These are phyloP conservation scores for Pseudogymnoascus sp. DNA, from an alignment of 2,329 filamentous ascomycete genomes.

Conservation along the genomic window DNA sequence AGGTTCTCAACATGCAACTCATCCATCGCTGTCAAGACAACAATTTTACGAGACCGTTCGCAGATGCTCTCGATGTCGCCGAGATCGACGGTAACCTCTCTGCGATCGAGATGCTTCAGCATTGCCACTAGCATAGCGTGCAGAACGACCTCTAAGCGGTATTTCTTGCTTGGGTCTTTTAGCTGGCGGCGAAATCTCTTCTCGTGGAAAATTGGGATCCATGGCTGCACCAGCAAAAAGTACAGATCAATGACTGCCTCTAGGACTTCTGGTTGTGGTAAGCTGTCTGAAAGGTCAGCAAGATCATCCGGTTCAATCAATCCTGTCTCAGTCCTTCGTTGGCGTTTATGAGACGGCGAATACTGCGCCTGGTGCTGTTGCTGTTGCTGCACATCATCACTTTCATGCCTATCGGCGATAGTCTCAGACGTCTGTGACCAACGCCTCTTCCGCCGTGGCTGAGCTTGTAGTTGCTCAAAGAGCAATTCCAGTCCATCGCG, in stretches of 20 bases:
- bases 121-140: slow-evolving; percentile 18
- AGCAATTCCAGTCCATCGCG: slow-evolving; percentile 6
- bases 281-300: slow-evolving; percentile 3
- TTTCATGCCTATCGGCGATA: slow-evolving; percentile 20
- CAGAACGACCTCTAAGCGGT: slow-evolving; percentile 16
- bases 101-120: not conserved
- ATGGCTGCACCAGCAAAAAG: slow-evolving; percentile 16
- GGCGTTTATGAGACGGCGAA: not conserved
- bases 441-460: slow-evolving; percentile 7
- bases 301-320: slow-evolving; percentile 16
- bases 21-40: slow-evolving; percentile 11
- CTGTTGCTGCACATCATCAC: slow-evolving; percentile 7
- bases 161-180: slow-evolving; percentile 8
- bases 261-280: slow-evolving; percentile 11
- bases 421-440: slow-evolving; percentile 15
- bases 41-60: slow-evolving; percentile 9
- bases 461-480: slow-evolving; percentile 1
- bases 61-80: not conserved
- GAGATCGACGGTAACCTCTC: not conserved
- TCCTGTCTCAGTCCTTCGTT: slow-evolving; percentile 19
- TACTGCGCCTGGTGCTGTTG: not conserved
- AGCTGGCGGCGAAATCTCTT: slow-evolving; percentile 11
- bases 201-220: slow-evolving; percentile 19
- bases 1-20: slow-evolving; percentile 10
- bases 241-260: slow-evolving; percentile 13